Evolutionary conservation across 306 rosid species (phyloP), one percentile per base, ranked within the genome.

Genomic region (Castanospermum australe): DNA sequence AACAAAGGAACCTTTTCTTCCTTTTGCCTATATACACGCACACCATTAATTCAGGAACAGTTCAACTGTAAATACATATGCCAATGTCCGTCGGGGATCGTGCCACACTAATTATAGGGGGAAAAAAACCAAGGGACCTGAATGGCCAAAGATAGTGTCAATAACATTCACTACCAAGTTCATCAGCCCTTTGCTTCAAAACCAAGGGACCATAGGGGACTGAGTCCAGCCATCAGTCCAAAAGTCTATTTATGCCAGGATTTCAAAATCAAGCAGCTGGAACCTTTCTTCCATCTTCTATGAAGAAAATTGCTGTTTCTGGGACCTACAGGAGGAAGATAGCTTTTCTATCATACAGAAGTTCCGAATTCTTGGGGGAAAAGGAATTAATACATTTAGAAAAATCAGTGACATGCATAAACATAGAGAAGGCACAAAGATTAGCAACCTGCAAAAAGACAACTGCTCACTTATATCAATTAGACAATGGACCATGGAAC

Each of bases 271-370:
- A 96, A 79, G 96, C 98, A 81, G 97, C 99, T 30, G 99, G 97
- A 70, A 96, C 99, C 86, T 96, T 96, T 72, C 87, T 91, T 80
- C 99, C 99, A 78, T 96, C 99, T 83, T 96, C 99, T 60, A 96
- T 91, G 81, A 96, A 96, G 97, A 86, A 96, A 86, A 96, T 91
- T 73, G 99, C 90, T 69, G 89, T 63, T 70, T 89, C 94, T 18
- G 99, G 96, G 67, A 96, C 99, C 99, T 96, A 89, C 82, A 78
- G 22, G 73, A 42, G 20, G 28, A 77, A 81, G 50, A 36, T 3
- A 65, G 9, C 56, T 24, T 41, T 63, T 57, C 32, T 24, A 56
- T 72, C 64, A 74, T 57, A 68, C 20, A 13, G 3, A n/a, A 42
- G 38, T 71, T 86, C 45, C 56, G 0, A 60, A 51, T 38, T 48